Conservation (phyloP, 306 rosid species). For the Rosa rugosa region DNA sequence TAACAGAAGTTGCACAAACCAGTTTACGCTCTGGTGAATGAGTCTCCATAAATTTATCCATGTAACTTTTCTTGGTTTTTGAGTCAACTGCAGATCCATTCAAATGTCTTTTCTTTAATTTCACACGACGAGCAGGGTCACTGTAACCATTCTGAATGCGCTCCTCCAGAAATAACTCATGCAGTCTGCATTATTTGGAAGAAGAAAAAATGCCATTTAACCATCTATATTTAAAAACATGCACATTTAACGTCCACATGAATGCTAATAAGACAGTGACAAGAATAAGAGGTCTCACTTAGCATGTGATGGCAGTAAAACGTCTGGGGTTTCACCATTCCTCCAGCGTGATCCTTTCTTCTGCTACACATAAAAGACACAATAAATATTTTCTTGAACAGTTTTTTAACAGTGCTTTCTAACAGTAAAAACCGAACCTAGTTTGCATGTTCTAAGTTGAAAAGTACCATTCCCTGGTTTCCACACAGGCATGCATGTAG, state of each 20-base stretch:
- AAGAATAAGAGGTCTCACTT: slow-evolving; percentile 61
- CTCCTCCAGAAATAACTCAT: slow-evolving; percentile 85
- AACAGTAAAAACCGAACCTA: neutral
- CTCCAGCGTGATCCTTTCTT: slow-evolving; percentile 62
- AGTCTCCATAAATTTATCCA: slow-evolving; percentile 68
- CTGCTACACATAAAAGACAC: slow-evolving; percentile 43
- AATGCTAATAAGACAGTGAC: slow-evolving; percentile 24
- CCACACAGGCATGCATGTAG: neutral
- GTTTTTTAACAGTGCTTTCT: neutral
- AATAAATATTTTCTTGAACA: neutral
- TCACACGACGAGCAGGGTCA: slow-evolving; percentile 77
- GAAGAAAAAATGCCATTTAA: slow-evolving; percentile 20
- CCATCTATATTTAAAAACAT: slow-evolving; percentile 21
- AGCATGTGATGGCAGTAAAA: slow-evolving; percentile 57
- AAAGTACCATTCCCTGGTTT: slow-evolving; percentile 9
- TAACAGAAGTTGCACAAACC: slow-evolving; percentile 53
- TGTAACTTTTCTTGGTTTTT: slow-evolving; percentile 70
- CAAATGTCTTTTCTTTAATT: slow-evolving; percentile 71
- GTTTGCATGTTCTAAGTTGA: neutral
- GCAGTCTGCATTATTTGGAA: slow-evolving; percentile 56
- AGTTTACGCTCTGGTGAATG: slow-evolving; percentile 58
- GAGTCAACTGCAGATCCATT: slow-evolving; percentile 57
- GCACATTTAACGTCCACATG: slow-evolving; percentile 24
- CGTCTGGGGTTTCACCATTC: slow-evolving; percentile 69
- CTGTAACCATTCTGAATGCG: slow-evolving; percentile 64